Percentiles rank a stretch among this genome's conserved stretches.
Evolutionary conservation across 2,329 filamentous ascomycete genomes (phyloP).

Genomic region (Lecanicillium sp.): DNA sequence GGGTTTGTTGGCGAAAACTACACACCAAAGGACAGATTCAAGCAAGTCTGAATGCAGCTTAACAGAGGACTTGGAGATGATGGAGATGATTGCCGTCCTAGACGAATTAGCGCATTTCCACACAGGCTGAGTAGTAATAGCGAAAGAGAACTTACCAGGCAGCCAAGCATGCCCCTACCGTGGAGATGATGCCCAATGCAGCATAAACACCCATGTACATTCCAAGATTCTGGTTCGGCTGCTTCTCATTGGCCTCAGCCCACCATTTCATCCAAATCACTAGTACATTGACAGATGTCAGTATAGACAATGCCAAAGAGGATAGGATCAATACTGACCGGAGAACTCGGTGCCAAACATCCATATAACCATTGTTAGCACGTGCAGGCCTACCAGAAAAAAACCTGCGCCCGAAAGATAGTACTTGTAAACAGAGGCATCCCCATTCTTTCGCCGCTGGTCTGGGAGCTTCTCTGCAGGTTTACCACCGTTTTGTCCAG

Average conservation of each 20-base stretch:
- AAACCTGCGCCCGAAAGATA: constrained; percentile 6
- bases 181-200: background rate
- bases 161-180: constrained; percentile 27
- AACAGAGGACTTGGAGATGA: background rate
- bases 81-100: background rate
- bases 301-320: background rate
- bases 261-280: constrained; percentile 3
- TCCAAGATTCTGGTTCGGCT: background rate
- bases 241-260: background rate
- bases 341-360: constrained; percentile 9
- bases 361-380: constrained; percentile 1
- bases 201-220: constrained; percentile 7
- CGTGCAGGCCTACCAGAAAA: background rate
- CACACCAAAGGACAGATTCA: background rate
- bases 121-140: no score
- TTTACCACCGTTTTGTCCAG: no score
- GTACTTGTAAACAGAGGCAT: constrained; percentile 14
- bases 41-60: background rate
- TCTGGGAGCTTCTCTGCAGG: no score
- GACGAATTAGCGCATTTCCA: no score
- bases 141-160: background rate
- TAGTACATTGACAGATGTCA: background rate
- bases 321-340: background rate
- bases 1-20: no score
- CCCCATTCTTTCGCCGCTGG: constrained; percentile 11